Conservation (phyloP, 257 asterid genomes). For the Catharanthus roseus region DNA sequence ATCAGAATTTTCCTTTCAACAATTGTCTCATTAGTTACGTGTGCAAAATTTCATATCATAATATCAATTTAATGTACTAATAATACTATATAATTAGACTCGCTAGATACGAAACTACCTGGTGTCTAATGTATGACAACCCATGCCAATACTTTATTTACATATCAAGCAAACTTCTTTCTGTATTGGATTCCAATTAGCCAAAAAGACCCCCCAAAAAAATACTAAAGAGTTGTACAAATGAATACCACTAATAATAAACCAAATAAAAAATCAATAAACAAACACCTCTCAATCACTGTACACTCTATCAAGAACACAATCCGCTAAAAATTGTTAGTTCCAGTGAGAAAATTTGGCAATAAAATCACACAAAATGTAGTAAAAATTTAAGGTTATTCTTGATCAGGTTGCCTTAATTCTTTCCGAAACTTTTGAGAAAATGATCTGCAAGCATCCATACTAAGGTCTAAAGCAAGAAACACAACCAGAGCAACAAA, state of each 20-base stretch:
- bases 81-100: not conserved
- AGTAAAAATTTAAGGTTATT: slow-evolving; percentile 14
- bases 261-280: slow-evolving; percentile 14
- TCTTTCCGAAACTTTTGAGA: slow-evolving; percentile 79
- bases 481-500: too few species aligned
- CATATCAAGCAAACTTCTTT: slow-evolving; percentile 4
- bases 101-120: slow-evolving; percentile 36
- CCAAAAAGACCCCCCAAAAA: not conserved
- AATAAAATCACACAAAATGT: slow-evolving; percentile 8
- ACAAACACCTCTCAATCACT: slow-evolving; percentile 35
- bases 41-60: too few species aligned
- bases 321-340: slow-evolving; percentile 17
- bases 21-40: too few species aligned
- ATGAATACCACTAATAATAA: slow-evolving; percentile 15
- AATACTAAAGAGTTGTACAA: slow-evolving; percentile 28
- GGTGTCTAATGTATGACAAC: slow-evolving; percentile 27
- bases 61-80: not conserved
- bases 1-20: not conserved
- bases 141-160: slow-evolving; percentile 16
- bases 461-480: slow-evolving; percentile 84
- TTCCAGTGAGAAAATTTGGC: slow-evolving; percentile 8
- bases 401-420: slow-evolving; percentile 58
- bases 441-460: slow-evolving; percentile 84
- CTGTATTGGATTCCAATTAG: slow-evolving; percentile 25
- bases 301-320: slow-evolving; percentile 45